Evolutionary conservation across 495 filamentous ascomycete species (phyloP), one percentile per base, ranked within the genome.

Genomic region (Penicillium ucsense): DNA sequence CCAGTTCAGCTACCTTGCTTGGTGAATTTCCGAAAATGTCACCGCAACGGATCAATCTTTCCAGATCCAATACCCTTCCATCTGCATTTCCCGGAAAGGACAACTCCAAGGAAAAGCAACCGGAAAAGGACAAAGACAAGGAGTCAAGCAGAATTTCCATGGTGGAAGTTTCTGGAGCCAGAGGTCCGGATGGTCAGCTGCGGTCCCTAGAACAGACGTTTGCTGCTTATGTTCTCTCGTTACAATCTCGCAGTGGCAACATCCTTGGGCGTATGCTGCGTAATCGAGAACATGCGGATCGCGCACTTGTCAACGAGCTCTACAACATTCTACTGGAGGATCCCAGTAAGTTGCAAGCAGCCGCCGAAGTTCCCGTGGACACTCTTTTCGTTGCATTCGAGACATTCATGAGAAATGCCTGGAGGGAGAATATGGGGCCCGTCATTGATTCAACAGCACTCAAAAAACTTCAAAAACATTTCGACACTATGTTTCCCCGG

Each of bases 321-420:
- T 95, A 94, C 67, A 95, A 95, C 55, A 72, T 79, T 32, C 73
- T 95, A 31, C 56, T 95, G 36, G 89, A 94, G 63, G 82, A 86
- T 52, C 86, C 89, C 0, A 81, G 75, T 42, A 85, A 83, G 50
- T 68, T 85, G 37, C 81, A 94, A 43, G 71, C 81, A 8, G 80
- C 86, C 4, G 79, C 81, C 2, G 86, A 95, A 48, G 76, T 85
- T 3, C 76, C 86, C 8, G 80, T 95, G 20, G 89, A 95, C 59
- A 83, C 91, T n/a, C 73, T 96, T 7, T 95, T 96, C 55, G 83
- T 84, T 11, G 87, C 91, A 2, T 98, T 98, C 57, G 89, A 94
- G 55, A 95, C 92, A 49, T 98, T 96, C 51, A 73, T 96, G 57
- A 81, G 79, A 48, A 83, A 86, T 47, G 89, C 89, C 31, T 98